phyloP scores from a whole-genome alignment of 495 filamentous ascomycete species.

The Penicillium roqueforti region DNA sequence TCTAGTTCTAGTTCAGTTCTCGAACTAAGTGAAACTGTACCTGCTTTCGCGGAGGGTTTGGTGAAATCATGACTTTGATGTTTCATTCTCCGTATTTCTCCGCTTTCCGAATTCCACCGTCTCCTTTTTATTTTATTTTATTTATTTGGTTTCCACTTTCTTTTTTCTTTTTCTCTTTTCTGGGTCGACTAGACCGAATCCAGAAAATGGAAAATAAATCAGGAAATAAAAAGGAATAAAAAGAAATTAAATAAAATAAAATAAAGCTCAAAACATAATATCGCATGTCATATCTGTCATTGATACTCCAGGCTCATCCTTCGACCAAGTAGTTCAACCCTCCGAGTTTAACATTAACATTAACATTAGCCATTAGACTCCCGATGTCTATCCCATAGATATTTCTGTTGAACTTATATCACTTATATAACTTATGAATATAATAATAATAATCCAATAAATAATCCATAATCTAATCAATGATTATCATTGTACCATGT shows the following conservation, averaged over 20 bases:
- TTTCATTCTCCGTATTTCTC: slow-evolving; percentile 19
- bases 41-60: slow-evolving; percentile 18
- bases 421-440: too few species aligned
- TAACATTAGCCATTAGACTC: slow-evolving; percentile 15
- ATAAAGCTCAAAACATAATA: slow-evolving; percentile 6
- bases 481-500: background rate
- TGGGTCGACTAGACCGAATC: background rate
- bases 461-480: background rate
- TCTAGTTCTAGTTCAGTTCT: too few species aligned
- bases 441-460: background rate
- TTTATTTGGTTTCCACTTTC: slow-evolving; percentile 8
- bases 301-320: slow-evolving; percentile 7
- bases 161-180: slow-evolving; percentile 13
- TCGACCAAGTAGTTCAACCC: too few species aligned
- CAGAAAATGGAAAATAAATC: background rate
- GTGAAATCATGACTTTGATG: slow-evolving; percentile 18
- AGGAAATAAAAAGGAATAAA: background rate
- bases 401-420: too few species aligned
- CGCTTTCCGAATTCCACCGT: slow-evolving; percentile 9
- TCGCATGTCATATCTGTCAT: slow-evolving; percentile 10
- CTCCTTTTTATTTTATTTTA: slow-evolving; percentile 11
- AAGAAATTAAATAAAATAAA: background rate
- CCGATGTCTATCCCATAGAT: too few species aligned
- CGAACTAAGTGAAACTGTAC: slow-evolving; percentile 11
- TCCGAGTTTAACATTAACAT: slow-evolving; percentile 18